A percentile compares a stretch with the other conserved stretches of the same genome.
These are phyloP conservation scores for Coriolopsis trogii DNA, from an alignment of 1,284 basidiomycete genomes.

Conservation along the genomic window DNA sequence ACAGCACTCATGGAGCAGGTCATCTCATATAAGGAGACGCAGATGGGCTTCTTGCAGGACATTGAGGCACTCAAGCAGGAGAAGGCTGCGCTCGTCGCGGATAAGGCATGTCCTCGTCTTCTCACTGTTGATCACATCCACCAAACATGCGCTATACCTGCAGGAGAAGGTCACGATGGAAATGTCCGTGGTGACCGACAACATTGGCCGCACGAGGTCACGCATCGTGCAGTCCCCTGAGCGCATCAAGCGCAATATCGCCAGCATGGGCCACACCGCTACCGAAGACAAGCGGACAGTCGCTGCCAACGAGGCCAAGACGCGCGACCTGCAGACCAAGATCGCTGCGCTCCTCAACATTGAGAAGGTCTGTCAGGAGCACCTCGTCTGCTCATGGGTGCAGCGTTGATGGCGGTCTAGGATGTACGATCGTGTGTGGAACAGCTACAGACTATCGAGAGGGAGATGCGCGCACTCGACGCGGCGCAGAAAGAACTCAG, in stretches of 20 bases:
- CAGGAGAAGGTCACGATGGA: constrained; percentile 65
- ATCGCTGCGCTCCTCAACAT: constrained; percentile 70
- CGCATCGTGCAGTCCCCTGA: constrained; percentile 89
- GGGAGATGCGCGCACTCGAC: constrained; percentile 66
- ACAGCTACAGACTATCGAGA: constrained; percentile 71
- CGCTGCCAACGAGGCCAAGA: constrained; percentile 66
- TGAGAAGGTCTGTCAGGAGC: constrained; percentile 60
- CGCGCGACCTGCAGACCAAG: constrained; percentile 76
- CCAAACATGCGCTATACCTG: background rate
- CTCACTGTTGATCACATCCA: background rate
- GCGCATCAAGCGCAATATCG: constrained; percentile 78
- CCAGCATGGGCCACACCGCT: constrained; percentile 65
- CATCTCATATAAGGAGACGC: constrained; percentile 67
- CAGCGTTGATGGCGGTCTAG: constrained; percentile 37
- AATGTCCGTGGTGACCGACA: constrained; percentile 57
- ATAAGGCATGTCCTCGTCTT: constrained; percentile 39
- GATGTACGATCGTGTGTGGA: constrained; percentile 70
- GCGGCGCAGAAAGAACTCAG: constrained; percentile 63
- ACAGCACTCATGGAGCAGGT: constrained; percentile 63
- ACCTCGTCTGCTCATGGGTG: background rate
- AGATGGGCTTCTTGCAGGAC: constrained; percentile 56
- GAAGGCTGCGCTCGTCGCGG: constrained; percentile 56
- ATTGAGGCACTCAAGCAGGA: constrained; percentile 72
- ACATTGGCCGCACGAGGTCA: constrained; percentile 60
- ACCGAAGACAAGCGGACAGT: constrained; percentile 65